Base-by-base conservation (phyloP, 1,139 yeast genomes). In the Candida sojae region DNA sequence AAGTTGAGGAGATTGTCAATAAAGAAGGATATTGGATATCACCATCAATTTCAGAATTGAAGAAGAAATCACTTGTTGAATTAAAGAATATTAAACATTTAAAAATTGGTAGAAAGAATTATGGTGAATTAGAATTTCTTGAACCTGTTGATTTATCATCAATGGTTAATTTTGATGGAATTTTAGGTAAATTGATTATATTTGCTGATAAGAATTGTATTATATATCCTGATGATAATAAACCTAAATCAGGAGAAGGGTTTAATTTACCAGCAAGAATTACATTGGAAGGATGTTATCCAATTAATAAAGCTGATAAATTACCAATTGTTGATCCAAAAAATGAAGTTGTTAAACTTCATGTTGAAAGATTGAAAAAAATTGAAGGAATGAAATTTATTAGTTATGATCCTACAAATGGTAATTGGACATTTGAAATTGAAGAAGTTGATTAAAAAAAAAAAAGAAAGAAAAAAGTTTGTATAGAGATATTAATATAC, bases 81-180 rank as follows among this genome's bases (percentile, higher is more conserved):
- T 76, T 91, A 44, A 82, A 86, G 48, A 61, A 79, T 10, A 85
- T 93, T n/a, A 58, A 73, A 29, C 71, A 83, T 51, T 86, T 92
- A 63, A 79, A 79, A 29, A 83, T 95, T 50, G 99, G 99, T 3
- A 84, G 96, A 54, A 79, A 79, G 53, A 87, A 88, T 42, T 83
- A 73, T 61, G 99, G 99, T 43, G 73, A 77, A 48, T 79, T 93
- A 46, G 86, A 85, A 61, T 95, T 91, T 62, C 64, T 83, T 46
- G 74, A 78, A 46, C 96, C 97, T 0, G 96, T 93, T 40, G 98
- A 93, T 66, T 75, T 93, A 53, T 80, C 96, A 0, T 70, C 82
- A 9, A 75, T 86, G 55, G 77, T 83, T 48, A 71, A 78, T 54
- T 65, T 87, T 55, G 75, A 82, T 30, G 78, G 82, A 45, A 79